phyloP scores from a whole-genome alignment of 225 moss, liverwort and hornwort genomes.

The Sphagnum tenellum region DNA sequence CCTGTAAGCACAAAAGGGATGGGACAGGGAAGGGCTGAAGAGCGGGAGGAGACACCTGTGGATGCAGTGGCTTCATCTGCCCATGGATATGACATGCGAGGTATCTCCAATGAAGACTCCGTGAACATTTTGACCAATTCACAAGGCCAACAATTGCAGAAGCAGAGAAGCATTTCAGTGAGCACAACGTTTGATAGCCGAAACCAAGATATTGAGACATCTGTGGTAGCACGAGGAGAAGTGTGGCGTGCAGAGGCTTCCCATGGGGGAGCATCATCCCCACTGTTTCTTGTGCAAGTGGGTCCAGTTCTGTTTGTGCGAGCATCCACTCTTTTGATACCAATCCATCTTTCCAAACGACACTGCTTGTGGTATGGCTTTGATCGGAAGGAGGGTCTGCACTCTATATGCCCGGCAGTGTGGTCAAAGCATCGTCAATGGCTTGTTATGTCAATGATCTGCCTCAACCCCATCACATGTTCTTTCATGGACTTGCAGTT shows the following conservation, averaged over 20 bases:
- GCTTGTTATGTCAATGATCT: constrained; percentile 76
- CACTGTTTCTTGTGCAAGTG: constrained; percentile 59
- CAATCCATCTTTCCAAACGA: constrained; percentile 56
- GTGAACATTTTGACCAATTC: constrained; percentile 25
- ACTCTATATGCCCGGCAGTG: constrained; percentile 68
- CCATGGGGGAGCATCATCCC: constrained; percentile 50
- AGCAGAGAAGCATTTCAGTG: constrained; percentile 54
- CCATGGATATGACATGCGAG: constrained; percentile 22
- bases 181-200: constrained; percentile 63
- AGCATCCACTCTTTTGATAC: constrained; percentile 61
- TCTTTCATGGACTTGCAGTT: constrained; percentile 71
- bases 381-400: constrained; percentile 66
- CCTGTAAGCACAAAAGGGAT: constrained; percentile 6
- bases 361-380: constrained; percentile 76
- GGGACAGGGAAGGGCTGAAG: constrained; percentile 8
- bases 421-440: constrained; percentile 77
- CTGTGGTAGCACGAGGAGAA: constrained; percentile 64
- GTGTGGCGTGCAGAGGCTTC: constrained; percentile 69
- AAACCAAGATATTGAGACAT: constrained; percentile 62
- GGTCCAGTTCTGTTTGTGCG: constrained; percentile 68
- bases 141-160: constrained; percentile 19
- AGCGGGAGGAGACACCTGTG: constrained; percentile 4
- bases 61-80: constrained; percentile 10
- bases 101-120: constrained; percentile 19
- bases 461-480: constrained; percentile 60